Conservation (phyloP, 768 basidiomycete genomes). For the Boletus subparvulus region DNA sequence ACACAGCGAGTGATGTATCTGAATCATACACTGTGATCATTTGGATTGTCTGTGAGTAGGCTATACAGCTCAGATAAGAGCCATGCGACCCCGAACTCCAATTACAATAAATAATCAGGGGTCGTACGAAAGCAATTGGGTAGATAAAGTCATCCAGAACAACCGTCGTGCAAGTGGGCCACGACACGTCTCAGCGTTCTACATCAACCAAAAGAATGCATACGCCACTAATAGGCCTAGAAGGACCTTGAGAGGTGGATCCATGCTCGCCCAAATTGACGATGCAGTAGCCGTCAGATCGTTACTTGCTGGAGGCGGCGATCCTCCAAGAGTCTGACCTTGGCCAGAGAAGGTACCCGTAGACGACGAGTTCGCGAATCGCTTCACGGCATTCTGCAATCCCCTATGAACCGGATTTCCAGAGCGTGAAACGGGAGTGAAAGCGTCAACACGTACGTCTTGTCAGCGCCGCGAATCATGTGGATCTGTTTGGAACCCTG, state of each 20-base stretch:
- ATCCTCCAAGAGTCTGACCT: conserved; percentile 70
- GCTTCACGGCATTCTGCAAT: conserved; percentile 57
- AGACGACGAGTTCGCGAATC: conserved; percentile 45
- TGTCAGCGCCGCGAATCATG: conserved; percentile 71
- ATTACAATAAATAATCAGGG: neutral
- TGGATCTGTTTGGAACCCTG: conserved; percentile 67
- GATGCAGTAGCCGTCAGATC: conserved; percentile 35
- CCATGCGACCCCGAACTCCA: neutral
- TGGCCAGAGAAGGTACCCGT: conserved; percentile 61
- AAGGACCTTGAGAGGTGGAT: conserved; percentile 67
- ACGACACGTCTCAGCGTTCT: neutral
- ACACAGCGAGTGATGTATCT: neutral
- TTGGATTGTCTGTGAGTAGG: neutral
- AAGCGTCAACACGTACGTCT: conserved; percentile 42
- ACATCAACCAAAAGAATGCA: conserved; percentile 49
- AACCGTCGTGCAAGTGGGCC: neutral
- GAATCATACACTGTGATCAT: neutral
- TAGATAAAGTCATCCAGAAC: neutral
- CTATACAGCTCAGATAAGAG: neutral
- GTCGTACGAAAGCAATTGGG: neutral
- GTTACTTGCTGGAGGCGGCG: conserved; percentile 37
- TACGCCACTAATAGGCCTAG: conserved; percentile 65
- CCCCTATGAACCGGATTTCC: conserved; percentile 40
- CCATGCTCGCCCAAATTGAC: conserved; percentile 47
- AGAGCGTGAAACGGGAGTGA: conserved; percentile 1